A percentile compares a stretch with the other conserved stretches of the same genome.
phyloP scores from a whole-genome alignment of 305 asterid genomes.

The Fraxinus ornus region DNA sequence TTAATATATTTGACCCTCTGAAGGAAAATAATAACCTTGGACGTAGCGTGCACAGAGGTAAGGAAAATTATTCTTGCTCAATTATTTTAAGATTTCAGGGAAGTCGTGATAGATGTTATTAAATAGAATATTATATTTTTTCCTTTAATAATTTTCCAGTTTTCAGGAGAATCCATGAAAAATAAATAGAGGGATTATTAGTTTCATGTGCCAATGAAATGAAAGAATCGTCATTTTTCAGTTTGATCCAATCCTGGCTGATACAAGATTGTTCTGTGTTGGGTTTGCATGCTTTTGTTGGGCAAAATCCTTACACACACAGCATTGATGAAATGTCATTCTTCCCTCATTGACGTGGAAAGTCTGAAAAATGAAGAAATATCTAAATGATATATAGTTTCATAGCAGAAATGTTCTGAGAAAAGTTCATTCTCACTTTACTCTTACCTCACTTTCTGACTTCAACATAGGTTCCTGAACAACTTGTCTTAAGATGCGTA shows the following conservation, averaged over 20 bases:
- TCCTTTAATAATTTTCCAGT: not conserved
- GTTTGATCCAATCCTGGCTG: not conserved
- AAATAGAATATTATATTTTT: not conserved
- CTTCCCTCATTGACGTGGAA: not conserved
- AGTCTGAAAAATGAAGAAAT: not conserved
- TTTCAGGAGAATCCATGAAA: not conserved
- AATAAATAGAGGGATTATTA: not conserved
- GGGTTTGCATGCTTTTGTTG: not conserved
- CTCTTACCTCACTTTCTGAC: not conserved
- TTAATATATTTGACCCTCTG: slow-evolving; percentile 86
- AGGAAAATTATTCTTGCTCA: slow-evolving; percentile 5
- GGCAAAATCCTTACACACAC: not conserved
- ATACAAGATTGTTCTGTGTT: not conserved
- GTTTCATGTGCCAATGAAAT: not conserved
- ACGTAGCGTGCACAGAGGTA: slow-evolving; percentile 93
- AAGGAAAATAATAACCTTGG: slow-evolving; percentile 89
- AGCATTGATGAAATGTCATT: not conserved
- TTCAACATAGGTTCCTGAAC: not conserved
- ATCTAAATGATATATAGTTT: not conserved
- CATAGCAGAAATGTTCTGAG: not conserved
- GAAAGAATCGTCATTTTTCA: not conserved
- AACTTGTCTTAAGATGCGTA: not conserved
- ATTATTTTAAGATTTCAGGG: slow-evolving; percentile 10
- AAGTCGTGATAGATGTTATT: not conserved
- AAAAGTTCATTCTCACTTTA: not conserved